These are phyloP conservation scores for Trichoderma orchidacearum DNA, from an alignment of 495 filamentous ascomycete genomes.

Conservation along the genomic window DNA sequence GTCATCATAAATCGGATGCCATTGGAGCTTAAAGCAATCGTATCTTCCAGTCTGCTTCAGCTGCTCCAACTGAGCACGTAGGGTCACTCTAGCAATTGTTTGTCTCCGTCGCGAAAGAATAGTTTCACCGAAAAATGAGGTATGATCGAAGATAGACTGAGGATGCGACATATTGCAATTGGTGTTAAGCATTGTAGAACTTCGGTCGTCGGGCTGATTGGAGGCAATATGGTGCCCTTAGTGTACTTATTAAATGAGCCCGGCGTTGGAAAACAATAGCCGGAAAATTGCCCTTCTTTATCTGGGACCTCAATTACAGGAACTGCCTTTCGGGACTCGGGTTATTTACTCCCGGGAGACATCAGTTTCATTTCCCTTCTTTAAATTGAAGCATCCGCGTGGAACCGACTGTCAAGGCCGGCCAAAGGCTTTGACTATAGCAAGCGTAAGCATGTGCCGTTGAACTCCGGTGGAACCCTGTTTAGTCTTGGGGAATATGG, in stretches of 20 bases:
- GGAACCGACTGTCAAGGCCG: not conserved
- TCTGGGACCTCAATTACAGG: not conserved
- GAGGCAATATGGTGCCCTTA: not conserved
- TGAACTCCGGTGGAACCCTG: not conserved
- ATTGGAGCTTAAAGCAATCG: slow-evolving; percentile 37
- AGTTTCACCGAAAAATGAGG: slow-evolving; percentile 15
- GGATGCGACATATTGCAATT: slow-evolving; percentile 9
- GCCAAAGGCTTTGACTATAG: not conserved
- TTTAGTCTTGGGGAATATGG: not conserved
- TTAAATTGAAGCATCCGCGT: not conserved
- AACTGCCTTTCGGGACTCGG: not conserved
- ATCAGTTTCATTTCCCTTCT: not conserved
- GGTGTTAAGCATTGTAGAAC: not conserved
- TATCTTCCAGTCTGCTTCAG: slow-evolving; percentile 41
- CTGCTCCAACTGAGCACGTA: slow-evolving; percentile 32
- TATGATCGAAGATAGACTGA: slow-evolving; percentile 16
- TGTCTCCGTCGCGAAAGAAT: slow-evolving; percentile 25
- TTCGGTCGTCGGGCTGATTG: not conserved
- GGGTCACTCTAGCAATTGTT: slow-evolving; percentile 24
- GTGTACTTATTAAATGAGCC: not conserved
- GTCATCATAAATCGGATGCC: slow-evolving; percentile 36
- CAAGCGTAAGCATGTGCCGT: not conserved
- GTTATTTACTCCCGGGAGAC: not conserved
- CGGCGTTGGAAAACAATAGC: not conserved
- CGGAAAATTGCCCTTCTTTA: not conserved